Percentiles rank a stretch among this genome's conserved stretches.
Conservation (phyloP, 441 rosid species). For the Populus hybrid region DNA sequence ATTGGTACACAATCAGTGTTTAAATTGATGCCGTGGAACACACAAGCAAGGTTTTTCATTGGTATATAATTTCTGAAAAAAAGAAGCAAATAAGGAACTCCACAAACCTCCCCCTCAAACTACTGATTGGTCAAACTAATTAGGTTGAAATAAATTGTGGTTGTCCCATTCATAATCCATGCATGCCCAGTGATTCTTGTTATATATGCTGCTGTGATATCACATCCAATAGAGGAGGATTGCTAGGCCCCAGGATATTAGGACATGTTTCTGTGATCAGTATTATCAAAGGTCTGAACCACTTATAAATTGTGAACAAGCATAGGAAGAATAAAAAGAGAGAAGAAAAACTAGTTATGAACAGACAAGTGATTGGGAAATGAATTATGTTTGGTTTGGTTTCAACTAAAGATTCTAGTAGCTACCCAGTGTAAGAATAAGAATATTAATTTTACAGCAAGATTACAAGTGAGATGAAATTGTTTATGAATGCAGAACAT, state of each 20-base stretch:
- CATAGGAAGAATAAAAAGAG: background rate
- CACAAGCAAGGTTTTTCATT: background rate
- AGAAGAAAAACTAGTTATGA: background rate
- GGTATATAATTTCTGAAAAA: background rate
- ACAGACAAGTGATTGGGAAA: background rate
- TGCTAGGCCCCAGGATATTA: no score
- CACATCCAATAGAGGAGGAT: no score
- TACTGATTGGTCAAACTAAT: background rate
- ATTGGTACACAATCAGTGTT: background rate
- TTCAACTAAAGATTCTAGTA: constrained; percentile 33
- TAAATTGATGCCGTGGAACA: background rate
- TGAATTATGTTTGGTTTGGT: background rate
- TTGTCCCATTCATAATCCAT: background rate
- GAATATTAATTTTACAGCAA: background rate
- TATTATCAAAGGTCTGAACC: background rate
- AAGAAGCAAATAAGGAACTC: background rate
- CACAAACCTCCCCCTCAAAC: background rate
- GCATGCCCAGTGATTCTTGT: no score
- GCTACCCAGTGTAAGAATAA: constrained; percentile 17
- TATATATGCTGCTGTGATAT: no score
- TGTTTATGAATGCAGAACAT: no score
- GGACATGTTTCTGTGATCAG: background rate
- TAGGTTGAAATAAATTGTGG: background rate
- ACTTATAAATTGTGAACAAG: background rate
- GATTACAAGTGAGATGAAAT: no score